These are phyloP conservation scores for Nepenthes gracilis DNA, from an alignment of 148 eudicot species.

Conservation along the genomic window DNA sequence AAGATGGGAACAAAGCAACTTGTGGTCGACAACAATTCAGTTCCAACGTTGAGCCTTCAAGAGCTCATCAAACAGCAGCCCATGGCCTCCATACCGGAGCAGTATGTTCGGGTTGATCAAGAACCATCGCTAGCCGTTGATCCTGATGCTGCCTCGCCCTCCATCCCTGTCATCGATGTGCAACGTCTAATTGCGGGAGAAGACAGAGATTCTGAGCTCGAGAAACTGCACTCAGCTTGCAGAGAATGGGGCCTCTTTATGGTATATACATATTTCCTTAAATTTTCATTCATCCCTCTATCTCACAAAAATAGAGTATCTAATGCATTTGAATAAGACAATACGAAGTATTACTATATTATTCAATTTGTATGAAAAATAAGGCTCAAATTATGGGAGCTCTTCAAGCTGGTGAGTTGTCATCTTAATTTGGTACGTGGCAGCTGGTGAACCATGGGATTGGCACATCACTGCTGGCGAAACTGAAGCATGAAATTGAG, in stretches of 20 bases:
- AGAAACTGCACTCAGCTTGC: constrained; percentile 8
- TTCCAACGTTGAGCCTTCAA: background rate
- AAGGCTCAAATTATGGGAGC: background rate
- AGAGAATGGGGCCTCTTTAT: constrained; percentile 7
- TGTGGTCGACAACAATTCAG: background rate
- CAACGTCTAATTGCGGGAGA: background rate
- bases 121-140: background rate
- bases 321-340: background rate
- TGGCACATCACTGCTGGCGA: constrained; percentile 9
- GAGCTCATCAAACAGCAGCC: background rate
- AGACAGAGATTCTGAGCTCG: background rate
- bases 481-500: constrained; percentile 10
- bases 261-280: background rate
- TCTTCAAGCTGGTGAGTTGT: background rate
- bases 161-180: background rate
- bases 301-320: background rate
- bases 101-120: background rate
- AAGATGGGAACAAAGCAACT: background rate
- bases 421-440: background rate
- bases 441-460: constrained; percentile 27
- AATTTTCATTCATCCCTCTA: background rate
- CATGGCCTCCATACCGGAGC: background rate
- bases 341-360: background rate
- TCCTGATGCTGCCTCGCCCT: background rate
- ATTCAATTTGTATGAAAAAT: no score